Percentiles rank a stretch among this genome's conserved stretches.
Conservation (phyloP, 2,329 filamentous ascomycete species). For the Diaporthe caulivora region DNA sequence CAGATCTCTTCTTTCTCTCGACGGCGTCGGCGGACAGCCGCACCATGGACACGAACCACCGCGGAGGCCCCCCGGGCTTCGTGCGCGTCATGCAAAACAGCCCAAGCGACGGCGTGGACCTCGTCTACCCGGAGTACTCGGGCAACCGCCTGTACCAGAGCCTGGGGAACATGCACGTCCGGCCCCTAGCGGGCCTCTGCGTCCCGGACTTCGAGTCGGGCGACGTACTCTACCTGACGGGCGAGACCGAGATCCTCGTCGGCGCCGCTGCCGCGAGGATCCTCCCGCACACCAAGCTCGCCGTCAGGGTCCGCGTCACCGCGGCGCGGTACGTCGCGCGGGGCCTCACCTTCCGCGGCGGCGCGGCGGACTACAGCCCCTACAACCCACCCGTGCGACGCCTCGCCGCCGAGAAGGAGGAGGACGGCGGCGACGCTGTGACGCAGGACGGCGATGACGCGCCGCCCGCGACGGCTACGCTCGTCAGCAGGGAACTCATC, state of each 20-base stretch:
- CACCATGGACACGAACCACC: slow-evolving; percentile 87
- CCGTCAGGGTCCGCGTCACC: slow-evolving; percentile 74
- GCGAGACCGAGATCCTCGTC: slow-evolving; percentile 74
- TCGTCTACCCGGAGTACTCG: slow-evolving; percentile 87
- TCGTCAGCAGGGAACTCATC: slow-evolving; percentile 70
- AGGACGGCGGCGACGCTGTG: slow-evolving; percentile 3
- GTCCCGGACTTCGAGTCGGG: slow-evolving; percentile 82
- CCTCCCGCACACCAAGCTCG: slow-evolving; percentile 79
- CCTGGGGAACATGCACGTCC: slow-evolving; percentile 79
- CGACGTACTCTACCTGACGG: slow-evolving; percentile 81
- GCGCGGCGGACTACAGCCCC: slow-evolving; percentile 71
- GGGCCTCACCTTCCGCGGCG: slow-evolving; percentile 77
- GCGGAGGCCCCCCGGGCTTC: slow-evolving; percentile 82
- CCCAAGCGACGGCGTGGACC: slow-evolving; percentile 54
- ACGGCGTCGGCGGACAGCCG: slow-evolving; percentile 65
- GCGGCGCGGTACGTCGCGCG: slow-evolving; percentile 72
- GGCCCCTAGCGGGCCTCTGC: slow-evolving; percentile 76
- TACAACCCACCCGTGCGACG: slow-evolving; percentile 83
- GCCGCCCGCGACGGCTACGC: slow-evolving; percentile 58
- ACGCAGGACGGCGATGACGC: slow-evolving; percentile 10
- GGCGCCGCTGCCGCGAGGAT: slow-evolving; percentile 71
- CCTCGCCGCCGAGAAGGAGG: slow-evolving; percentile 68
- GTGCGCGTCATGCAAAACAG: slow-evolving; percentile 74
- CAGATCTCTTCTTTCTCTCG: slow-evolving; percentile 85
- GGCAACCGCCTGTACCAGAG: slow-evolving; percentile 89